phyloP scores from a whole-genome alignment of 345 rosid genomes.

The Heritiera fomes region DNA sequence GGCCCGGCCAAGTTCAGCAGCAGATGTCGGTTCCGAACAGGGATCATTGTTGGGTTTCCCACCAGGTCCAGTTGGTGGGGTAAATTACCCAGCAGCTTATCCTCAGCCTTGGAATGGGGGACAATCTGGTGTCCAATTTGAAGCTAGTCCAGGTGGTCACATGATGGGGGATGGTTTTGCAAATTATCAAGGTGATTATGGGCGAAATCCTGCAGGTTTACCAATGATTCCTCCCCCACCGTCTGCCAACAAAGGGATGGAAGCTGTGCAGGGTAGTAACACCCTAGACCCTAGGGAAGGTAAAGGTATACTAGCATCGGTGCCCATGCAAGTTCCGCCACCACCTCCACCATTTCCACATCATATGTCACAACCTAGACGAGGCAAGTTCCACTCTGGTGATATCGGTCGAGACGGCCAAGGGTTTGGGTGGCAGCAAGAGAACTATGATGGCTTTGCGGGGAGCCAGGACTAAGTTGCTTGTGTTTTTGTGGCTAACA shows the following conservation, averaged over 20 bases:
- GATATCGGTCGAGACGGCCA: conserved; percentile 53
- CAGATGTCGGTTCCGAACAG: conserved; percentile 69
- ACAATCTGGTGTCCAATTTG: conserved; percentile 36
- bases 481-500: neutral
- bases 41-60: conserved; percentile 74
- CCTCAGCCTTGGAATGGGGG: conserved; percentile 74
- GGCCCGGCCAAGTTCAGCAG: conserved; percentile 42
- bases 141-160: conserved; percentile 41
- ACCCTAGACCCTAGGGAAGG: conserved; percentile 49
- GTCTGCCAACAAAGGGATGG: conserved; percentile 41
- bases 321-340: conserved; percentile 45
- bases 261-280: conserved; percentile 39
- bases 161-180: conserved; percentile 43
- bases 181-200: conserved; percentile 62
- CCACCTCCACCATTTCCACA: conserved; percentile 53
- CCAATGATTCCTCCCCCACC: conserved; percentile 45
- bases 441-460: conserved; percentile 69
- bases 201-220: conserved; percentile 43
- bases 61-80: conserved; percentile 50
- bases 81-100: conserved; percentile 53
- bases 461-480: conserved; percentile 47
- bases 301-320: conserved; percentile 52
- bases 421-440: conserved; percentile 75
- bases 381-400: conserved; percentile 50
- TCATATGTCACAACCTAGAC: conserved; percentile 43